These are phyloP conservation scores for Lactarius psammicola DNA, from an alignment of 768 basidiomycete species.

Conservation along the genomic window DNA sequence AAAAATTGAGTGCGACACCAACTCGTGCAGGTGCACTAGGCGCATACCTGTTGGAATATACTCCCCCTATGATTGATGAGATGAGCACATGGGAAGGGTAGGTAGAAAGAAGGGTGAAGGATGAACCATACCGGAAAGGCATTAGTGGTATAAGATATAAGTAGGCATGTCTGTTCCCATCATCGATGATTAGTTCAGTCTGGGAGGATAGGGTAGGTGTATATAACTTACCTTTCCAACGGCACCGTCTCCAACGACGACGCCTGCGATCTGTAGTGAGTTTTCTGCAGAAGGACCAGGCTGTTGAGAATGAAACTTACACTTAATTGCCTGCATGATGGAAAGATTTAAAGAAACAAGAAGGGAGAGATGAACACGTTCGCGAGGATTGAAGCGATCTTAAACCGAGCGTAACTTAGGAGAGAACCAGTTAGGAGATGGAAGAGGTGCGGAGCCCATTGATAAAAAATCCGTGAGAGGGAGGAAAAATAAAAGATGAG, in stretches of 20 bases:
- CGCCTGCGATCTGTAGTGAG: slow-evolving; percentile 57
- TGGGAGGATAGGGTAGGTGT: not conserved
- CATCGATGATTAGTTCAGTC: slow-evolving; percentile 29
- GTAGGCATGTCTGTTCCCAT: slow-evolving; percentile 80
- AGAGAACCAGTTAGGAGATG: not conserved
- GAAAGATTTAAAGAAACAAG: slow-evolving; percentile 6
- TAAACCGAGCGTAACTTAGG: slow-evolving; percentile 4
- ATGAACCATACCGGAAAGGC: slow-evolving; percentile 78
- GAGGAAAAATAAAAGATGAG: not conserved
- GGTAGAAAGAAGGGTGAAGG: not conserved
- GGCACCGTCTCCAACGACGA: slow-evolving; percentile 98
- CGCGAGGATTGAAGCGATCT: slow-evolving; percentile 16
- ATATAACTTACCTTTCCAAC: slow-evolving; percentile 81
- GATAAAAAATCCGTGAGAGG: slow-evolving; percentile 5
- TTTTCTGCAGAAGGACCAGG: slow-evolving; percentile 17
- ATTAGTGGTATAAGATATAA: slow-evolving; percentile 99
- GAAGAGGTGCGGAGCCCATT: not conserved
- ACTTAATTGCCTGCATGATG: slow-evolving; percentile 88
- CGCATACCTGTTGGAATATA: slow-evolving; percentile 89
- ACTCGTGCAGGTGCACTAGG: slow-evolving; percentile 11
- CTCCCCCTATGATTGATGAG: slow-evolving; percentile 62
- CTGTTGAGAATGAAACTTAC: slow-evolving; percentile 43
- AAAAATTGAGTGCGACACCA: slow-evolving; percentile 9
- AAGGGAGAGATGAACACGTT: slow-evolving; percentile 2
- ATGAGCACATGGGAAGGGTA: slow-evolving; percentile 18